Conservation (phyloP, 179 eudicot genomes). For the Corrigiola litoralis region DNA sequence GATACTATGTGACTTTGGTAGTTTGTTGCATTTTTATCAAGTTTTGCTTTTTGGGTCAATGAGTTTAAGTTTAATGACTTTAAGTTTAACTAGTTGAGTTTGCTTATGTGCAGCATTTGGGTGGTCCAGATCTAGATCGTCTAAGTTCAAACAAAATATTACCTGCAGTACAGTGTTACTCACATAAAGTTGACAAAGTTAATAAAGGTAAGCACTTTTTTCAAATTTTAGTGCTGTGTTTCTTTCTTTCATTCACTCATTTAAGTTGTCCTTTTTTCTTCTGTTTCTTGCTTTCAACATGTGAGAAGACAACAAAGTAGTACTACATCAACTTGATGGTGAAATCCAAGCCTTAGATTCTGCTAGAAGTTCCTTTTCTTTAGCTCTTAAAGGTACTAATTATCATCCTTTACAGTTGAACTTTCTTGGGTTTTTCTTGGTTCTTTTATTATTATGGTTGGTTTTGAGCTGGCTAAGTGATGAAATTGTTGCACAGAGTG, state of each 20-base stretch:
- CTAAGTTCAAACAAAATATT: constrained; percentile 45
- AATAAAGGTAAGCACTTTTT: constrained; percentile 51
- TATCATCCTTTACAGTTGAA: background rate
- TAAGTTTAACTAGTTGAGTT: background rate
- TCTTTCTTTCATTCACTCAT: background rate
- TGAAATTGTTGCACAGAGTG: constrained; percentile 45
- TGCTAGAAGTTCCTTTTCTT: constrained; percentile 65
- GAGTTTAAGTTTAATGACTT: too few species aligned
- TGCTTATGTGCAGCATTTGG: constrained; percentile 47
- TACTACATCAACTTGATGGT: constrained; percentile 22
- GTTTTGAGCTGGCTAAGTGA: background rate
- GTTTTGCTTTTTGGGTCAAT: background rate
- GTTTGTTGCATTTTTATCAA: background rate
- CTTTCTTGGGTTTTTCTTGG: background rate
- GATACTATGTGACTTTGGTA: too few species aligned
- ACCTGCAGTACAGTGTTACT: constrained; percentile 25
- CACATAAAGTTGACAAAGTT: constrained; percentile 48
- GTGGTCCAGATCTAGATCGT: constrained; percentile 45
- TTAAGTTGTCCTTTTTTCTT: background rate
- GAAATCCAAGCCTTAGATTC: constrained; percentile 46
- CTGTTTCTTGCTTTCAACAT: background rate
- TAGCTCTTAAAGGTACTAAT: constrained; percentile 65
- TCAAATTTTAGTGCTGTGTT: constrained; percentile 1
- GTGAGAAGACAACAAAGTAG: constrained; percentile 35
- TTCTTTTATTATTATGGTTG: background rate